These are phyloP conservation scores for Carex sylvatica DNA, from an alignment of 202 grass and related monocot genomes.

Conservation along the genomic window DNA sequence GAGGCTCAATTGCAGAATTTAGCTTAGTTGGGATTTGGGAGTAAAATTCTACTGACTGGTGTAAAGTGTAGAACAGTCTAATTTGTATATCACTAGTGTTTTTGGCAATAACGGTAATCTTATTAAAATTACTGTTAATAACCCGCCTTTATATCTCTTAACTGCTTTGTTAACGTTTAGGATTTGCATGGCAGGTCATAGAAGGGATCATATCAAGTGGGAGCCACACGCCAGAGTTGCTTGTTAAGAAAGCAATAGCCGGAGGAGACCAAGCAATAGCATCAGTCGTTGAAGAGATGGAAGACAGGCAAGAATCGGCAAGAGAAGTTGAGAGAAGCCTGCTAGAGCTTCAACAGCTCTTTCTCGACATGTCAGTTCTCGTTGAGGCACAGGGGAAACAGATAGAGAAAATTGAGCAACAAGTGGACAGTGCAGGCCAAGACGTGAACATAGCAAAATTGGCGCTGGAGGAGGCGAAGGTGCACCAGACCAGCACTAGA, in stretches of 20 bases:
- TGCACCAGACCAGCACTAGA: slow-evolving; percentile 30
- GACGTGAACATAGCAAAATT: slow-evolving; percentile 32
- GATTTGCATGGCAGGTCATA: slow-evolving; percentile 18
- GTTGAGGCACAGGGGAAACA: slow-evolving; percentile 54
- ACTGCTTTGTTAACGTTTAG: not conserved
- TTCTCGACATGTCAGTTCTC: slow-evolving; percentile 66
- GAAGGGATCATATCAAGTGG: slow-evolving; percentile 38
- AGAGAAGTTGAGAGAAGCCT: slow-evolving; percentile 54
- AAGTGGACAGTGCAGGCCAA: slow-evolving; percentile 41
- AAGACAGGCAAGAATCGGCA: slow-evolving; percentile 38
- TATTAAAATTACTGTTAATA: not conserved
- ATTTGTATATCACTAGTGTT: not conserved
- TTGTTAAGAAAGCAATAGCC: slow-evolving; percentile 14
- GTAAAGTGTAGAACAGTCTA: not conserved
- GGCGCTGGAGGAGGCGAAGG: slow-evolving; percentile 41
- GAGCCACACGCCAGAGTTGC: slow-evolving; percentile 10
- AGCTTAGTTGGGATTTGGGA: not conserved
- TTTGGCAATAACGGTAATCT: not conserved
- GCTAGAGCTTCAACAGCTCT: slow-evolving; percentile 72
- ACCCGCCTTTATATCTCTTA: not conserved
- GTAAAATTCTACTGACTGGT: not conserved
- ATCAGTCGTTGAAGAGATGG: slow-evolving; percentile 27
- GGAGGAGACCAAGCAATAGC: slow-evolving; percentile 26
- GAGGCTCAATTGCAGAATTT: not conserved
- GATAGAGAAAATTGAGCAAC: slow-evolving; percentile 55